Base-by-base conservation (phyloP, 164 flowering plant genomes). In the Vitis rotundifolia region DNA sequence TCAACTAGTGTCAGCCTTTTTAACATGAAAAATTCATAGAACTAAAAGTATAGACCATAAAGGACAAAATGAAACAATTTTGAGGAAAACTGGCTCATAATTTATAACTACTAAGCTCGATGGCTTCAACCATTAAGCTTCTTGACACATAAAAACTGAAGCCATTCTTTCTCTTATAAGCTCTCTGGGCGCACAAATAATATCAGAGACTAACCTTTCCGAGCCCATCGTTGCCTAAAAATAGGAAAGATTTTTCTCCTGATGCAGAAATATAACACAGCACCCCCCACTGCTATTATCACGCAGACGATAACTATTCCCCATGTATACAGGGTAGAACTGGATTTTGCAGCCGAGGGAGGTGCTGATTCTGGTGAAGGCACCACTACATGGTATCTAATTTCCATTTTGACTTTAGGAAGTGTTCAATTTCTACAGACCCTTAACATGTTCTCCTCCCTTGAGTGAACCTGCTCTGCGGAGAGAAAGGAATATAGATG, bases 241-340 rank as follows among this genome's bases (percentile, higher is more conserved):
- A 37, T 9, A n/a, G 66, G 67, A 44, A 59, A 71, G 62, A 73
- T 69, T 58, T 77, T 75, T 70, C 70, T 79, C 74, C 66, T 78
- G 57, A 83, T 15, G 29, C 70, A 79, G 48, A 72, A 77, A 62
- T 68, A 82, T 10, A 83, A 26, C 51, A 75, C 52, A 13, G 71
- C 71, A 71, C 49, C 66, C 14, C 79, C 15, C 22, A 75, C 58
- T 53, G 71, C 37, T 3, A 57, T 14, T 11, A 59, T 55, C 31
- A 73, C 57, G 57, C 70, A 76, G 28, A 71, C 16, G 11, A 57
- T 22, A 9, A 81, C 1, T 11, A 69, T 78, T 29, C 59, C 67
- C 70, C 54, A 79, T 14, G 79, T 59, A 59, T 59, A 63, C 61
- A 16, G 60, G 3, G 52, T 16, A 51, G 50, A 11, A 29, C 31